These are phyloP conservation scores for Triadica sebifera DNA, from an alignment of 345 rosid species.

Conservation along the genomic window DNA sequence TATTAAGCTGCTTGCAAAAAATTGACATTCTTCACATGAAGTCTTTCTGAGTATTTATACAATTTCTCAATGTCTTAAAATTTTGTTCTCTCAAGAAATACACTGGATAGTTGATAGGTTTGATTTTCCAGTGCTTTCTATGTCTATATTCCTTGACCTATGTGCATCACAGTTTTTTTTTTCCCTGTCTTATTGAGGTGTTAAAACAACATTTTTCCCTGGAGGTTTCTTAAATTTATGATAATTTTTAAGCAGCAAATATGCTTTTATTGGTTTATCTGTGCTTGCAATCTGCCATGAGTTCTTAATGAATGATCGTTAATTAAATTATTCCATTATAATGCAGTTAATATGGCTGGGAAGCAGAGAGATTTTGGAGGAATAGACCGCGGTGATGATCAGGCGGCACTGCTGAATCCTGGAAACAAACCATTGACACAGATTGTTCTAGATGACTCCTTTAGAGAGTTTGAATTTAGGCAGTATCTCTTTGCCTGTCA, in stretches of 20 bases:
- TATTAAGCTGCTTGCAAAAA: background rate
- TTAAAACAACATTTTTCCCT: background rate
- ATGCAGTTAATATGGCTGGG: conserved; percentile 67
- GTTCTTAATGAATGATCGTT: conserved; percentile 9
- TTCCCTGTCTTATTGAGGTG: background rate
- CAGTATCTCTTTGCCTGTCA: conserved; percentile 94
- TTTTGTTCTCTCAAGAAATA: background rate
- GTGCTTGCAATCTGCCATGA: background rate
- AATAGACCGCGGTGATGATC: conserved; percentile 80
- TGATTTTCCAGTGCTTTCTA: background rate
- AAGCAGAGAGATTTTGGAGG: conserved; percentile 93
- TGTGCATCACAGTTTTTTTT: background rate
- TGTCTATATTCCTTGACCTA: background rate
- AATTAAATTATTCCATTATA: conserved; percentile 13
- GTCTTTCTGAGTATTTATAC: background rate
- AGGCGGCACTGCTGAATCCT: conserved; percentile 73
- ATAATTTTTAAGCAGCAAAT: background rate
- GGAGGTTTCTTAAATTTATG: background rate
- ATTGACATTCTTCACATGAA: background rate
- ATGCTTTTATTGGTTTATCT: conserved; percentile 10
- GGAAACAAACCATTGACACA: conserved; percentile 69
- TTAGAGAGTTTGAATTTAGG: conserved; percentile 90
- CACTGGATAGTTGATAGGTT: background rate
- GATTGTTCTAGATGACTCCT: conserved; percentile 88
- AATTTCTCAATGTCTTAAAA: background rate